phyloP scores from a whole-genome alignment of 1,284 basidiomycete genomes.

The Apiotrichum akiyoshidainum region DNA sequence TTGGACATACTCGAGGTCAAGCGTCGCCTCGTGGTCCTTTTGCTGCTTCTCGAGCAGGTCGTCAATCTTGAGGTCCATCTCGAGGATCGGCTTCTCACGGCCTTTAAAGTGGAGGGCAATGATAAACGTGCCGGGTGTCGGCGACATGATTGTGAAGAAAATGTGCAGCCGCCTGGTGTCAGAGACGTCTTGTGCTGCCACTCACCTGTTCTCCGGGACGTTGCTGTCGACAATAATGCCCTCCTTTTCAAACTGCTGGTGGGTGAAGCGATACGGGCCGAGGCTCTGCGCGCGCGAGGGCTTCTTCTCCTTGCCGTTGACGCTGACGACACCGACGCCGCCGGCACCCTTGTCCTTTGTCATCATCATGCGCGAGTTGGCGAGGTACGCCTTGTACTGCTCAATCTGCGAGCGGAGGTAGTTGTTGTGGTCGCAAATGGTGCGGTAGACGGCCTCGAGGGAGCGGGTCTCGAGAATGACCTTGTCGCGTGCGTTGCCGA shows the following conservation, averaged over 20 bases:
- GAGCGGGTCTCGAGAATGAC: conserved; percentile 87
- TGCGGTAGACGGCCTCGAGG: conserved; percentile 95
- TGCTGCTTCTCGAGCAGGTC: conserved; percentile 96
- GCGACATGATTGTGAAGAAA: conserved; percentile 97
- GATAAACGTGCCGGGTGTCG: conserved; percentile 96
- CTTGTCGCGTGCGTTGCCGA: conserved; percentile 95
- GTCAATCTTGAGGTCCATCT: conserved; percentile 99
- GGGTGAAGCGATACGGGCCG: conserved; percentile 94
- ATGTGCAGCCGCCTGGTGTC: conserved; percentile 80
- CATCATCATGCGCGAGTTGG: conserved; percentile 89
- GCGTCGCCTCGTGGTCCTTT: conserved; percentile 93
- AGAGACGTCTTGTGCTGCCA: background rate
- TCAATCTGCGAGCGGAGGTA: conserved; percentile 94
- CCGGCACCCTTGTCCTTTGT: conserved; percentile 66
- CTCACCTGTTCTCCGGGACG: conserved; percentile 92
- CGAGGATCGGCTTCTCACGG: conserved; percentile 96
- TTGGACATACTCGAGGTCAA: conserved; percentile 97
- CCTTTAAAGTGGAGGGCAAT: conserved; percentile 99
- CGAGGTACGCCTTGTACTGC: conserved; percentile 98
- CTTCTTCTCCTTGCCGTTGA: conserved; percentile 97
- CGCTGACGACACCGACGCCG: conserved; percentile 89
- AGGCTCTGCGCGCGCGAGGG: conserved; percentile 76
- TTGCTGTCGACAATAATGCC: conserved; percentile 99
- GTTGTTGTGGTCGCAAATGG: conserved; percentile 98
- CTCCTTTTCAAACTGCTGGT: conserved; percentile 97